These are phyloP conservation scores for peach (Prunus persica) DNA, from an alignment of 306 rosid genomes.

Conservation along the genomic window DNA sequence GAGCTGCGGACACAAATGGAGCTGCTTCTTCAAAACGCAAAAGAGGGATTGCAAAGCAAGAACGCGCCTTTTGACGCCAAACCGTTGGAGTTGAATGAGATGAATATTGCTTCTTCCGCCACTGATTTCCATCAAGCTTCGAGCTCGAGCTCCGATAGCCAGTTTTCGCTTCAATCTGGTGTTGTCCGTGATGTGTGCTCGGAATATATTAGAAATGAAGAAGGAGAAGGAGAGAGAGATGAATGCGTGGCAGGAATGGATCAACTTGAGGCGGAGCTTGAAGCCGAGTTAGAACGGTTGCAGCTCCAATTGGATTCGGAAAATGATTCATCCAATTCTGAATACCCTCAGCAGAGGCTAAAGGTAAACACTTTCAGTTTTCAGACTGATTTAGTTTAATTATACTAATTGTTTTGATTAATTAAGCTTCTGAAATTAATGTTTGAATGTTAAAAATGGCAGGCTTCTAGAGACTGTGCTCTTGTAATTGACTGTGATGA, in stretches of 20 bases:
- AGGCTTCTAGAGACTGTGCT: constrained; percentile 34
- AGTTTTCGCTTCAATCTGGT: constrained; percentile 34
- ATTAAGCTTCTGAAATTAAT: not conserved
- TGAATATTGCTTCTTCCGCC: constrained; percentile 40
- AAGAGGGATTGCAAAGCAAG: constrained; percentile 45
- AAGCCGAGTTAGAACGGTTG: constrained; percentile 68
- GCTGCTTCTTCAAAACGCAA: constrained; percentile 54
- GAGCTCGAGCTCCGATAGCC: constrained; percentile 36
- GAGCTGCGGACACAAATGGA: constrained; percentile 78
- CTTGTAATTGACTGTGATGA: constrained; percentile 47
- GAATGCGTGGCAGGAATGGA: constrained; percentile 49
- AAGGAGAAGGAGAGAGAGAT: constrained; percentile 33
- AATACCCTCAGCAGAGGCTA: constrained; percentile 27
- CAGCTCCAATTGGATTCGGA: constrained; percentile 68
- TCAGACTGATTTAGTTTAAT: not conserved
- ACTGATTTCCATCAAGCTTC: constrained; percentile 50
- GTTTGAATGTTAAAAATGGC: constrained; percentile 33
- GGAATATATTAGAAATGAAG: constrained; percentile 23
- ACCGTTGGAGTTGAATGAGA: constrained; percentile 32
- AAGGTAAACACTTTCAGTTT: constrained; percentile 35
- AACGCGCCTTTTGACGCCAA: constrained; percentile 12
- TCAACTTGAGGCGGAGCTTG: constrained; percentile 72
- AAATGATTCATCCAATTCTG: constrained; percentile 9
- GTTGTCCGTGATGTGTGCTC: constrained; percentile 24
- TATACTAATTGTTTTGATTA: not conserved